Base-by-base conservation (phyloP, 805 yeast species). In the Saccharomyces eubayanus region DNA sequence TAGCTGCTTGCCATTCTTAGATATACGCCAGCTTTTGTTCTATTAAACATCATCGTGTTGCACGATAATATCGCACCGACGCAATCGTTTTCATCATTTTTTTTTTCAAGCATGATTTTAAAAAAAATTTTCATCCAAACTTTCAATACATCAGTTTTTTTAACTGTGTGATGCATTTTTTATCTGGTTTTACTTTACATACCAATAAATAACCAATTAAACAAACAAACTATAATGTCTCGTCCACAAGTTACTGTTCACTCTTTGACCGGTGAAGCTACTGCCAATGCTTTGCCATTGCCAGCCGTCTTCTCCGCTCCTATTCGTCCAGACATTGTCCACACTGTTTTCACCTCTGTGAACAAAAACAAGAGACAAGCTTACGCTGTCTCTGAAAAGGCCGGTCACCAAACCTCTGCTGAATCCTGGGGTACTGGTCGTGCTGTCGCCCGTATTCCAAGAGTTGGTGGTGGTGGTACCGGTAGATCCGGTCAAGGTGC, bases 371-470 rank as follows among this genome's bases (percentile, higher is more conserved):
- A 92, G 90, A 90, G 99, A 82, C 99, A 94, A 83, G 97, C 99
- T 79, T 94, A 94, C 87, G 97, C 99, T 76, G 99, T 94, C 71
- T 86, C 98, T 71, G 90, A 85, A 77, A 88, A 90, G 82, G 99
- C 99, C 74, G 99, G 99, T 83, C 96, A 89, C 86, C 98, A 94
- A 83, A 91, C 97, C 80, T 92, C 98, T 63, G 99, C 99, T 77
- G 97, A 90, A 82, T 94, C 99, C 64, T 94, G 99, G 99, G 99
- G 99, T 90, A 94, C 99, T 72, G 99, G 99, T 85, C 91, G 99
- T 84, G 99, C 99, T 80, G 97, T 94, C 75, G 98, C 99, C 82
- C 92, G 99, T 85, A 92, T 94, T 78, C 99, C 99, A 84, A 91
- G 99, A 86, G 98, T 94, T 76, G 97, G 97, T 81, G 99, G 99